Percentiles rank a stretch among this genome's conserved stretches.
Conservation (phyloP, 768 basidiomycete genomes). For the Lentinula boryana region DNA sequence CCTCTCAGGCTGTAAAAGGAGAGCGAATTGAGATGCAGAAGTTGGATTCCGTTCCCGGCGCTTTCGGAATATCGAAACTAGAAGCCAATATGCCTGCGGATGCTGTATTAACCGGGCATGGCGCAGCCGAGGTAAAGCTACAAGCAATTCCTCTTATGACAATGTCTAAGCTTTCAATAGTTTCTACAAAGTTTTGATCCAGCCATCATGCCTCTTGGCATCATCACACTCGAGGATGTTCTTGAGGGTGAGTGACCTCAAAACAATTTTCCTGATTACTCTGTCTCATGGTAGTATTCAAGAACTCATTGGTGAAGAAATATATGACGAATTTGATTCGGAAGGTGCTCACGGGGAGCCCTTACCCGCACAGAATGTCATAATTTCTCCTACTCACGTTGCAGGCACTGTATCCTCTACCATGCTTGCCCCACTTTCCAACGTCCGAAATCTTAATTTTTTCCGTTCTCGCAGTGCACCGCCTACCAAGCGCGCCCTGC, state of each 20-base stretch:
- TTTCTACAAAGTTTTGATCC: slow-evolving; percentile 59
- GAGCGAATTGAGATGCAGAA: slow-evolving; percentile 5
- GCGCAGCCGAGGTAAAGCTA: slow-evolving; percentile 42
- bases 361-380: slow-evolving; percentile 13
- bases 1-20: slow-evolving; percentile 8
- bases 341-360: slow-evolving; percentile 37
- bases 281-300: not conserved
- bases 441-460: slow-evolving; percentile 24
- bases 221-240: slow-evolving; percentile 70
- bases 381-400: slow-evolving; percentile 13
- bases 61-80: slow-evolving; percentile 23
- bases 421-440: slow-evolving; percentile 17
- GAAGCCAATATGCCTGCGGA: slow-evolving; percentile 67
- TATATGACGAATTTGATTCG: slow-evolving; percentile 64
- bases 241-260: slow-evolving; percentile 42
- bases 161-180: slow-evolving; percentile 14
- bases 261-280: not conserved
- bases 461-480: slow-evolving; percentile 34
- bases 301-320: slow-evolving; percentile 72
- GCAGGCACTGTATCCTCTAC: not conserved
- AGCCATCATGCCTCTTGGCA: slow-evolving; percentile 57
- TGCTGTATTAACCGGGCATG: slow-evolving; percentile 52
- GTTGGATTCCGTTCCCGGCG: not conserved
- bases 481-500: slow-evolving; percentile 22
- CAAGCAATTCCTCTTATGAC: not conserved